Percentiles rank a stretch among this genome's conserved stretches.
These are phyloP conservation scores for Jamesozyma lodderae DNA, from an alignment of 805 yeast genomes.

Conservation along the genomic window DNA sequence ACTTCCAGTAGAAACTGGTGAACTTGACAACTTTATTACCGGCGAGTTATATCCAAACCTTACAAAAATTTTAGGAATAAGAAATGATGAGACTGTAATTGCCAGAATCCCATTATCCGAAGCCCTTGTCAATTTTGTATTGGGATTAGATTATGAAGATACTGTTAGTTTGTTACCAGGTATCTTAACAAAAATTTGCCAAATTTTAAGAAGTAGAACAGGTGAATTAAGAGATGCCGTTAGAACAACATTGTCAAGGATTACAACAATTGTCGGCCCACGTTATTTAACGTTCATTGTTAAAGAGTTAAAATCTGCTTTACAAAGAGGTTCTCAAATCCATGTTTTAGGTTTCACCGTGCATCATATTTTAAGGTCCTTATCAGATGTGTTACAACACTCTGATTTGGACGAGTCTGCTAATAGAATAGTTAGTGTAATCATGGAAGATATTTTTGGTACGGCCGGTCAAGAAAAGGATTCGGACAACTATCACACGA, in stretches of 20 bases:
- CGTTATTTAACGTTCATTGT: slow-evolving; percentile 64
- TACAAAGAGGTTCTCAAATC: slow-evolving; percentile 83
- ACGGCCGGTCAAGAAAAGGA: slow-evolving; percentile 90
- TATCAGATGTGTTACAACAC: slow-evolving; percentile 39
- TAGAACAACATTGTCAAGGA: slow-evolving; percentile 62
- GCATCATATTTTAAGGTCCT: slow-evolving; percentile 56
- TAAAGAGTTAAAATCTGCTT: slow-evolving; percentile 67
- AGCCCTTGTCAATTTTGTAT: slow-evolving; percentile 59
- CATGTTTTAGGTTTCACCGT: slow-evolving; percentile 87
- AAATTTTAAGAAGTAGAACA: slow-evolving; percentile 72
- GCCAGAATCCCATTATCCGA: slow-evolving; percentile 73
- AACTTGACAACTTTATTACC: slow-evolving; percentile 41
- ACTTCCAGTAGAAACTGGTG: slow-evolving; percentile 32
- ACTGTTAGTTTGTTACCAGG: slow-evolving; percentile 65
- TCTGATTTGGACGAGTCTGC: slow-evolving; percentile 73
- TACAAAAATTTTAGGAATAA: slow-evolving; percentile 45
- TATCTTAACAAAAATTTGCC: slow-evolving; percentile 76
- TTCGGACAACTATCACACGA: slow-evolving; percentile 78
- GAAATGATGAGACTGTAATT: slow-evolving; percentile 73
- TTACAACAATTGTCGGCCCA: slow-evolving; percentile 61
- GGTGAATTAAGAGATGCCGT: slow-evolving; percentile 85
- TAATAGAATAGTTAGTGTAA: slow-evolving; percentile 49
- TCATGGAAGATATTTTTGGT: slow-evolving; percentile 93
- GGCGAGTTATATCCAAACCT: slow-evolving; percentile 55
- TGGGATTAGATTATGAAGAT: slow-evolving; percentile 49